Evolutionary conservation across 2,329 filamentous ascomycete species (phyloP), one percentile per base, ranked within the genome.

Genomic region (Ascocoryne sarcoides): DNA sequence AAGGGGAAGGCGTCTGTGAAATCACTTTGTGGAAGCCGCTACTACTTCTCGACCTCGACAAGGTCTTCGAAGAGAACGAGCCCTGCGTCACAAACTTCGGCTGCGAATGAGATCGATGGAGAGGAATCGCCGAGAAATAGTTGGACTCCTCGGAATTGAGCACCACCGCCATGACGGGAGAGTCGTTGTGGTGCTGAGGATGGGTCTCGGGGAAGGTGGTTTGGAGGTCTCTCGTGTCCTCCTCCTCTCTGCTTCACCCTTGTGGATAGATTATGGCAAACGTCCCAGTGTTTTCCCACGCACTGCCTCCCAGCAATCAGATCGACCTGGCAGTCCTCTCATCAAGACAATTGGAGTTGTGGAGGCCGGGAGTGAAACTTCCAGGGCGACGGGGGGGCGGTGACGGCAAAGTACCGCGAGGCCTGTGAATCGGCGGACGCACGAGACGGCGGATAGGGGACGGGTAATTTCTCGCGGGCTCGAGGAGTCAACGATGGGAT

Each of bases 91-190:
- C 58, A 40, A 80, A 76, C 50, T 71, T 75, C 37, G 70, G 66
- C 50, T 78, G 73, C 3, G 76, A 80, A 48, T 77, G 73, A 10
- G 76, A 79, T 44, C 76, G 71, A 48, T 70, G 71, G 51, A 80
- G 58, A 17, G 67, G 59, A 36, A 71, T 66, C 12, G 72, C 62
- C 32, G 67, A 65, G 60, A 79, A 80, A 57, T 72, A 73, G 51
- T 64, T 65, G 48, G 63, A 69, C 53, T 80, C 75, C 53, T 79
- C 75, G 12, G 73, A 55, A 43, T 51, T 57, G 28, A 60, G 50
- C 33, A 60, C 57, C 18, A 59, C 53, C 32, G 58, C 58, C 57
- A 60, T 60, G n/a, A n/a, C n/a, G n/a, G n/a, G n/a, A n/a, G n/a
- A n/a, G n/a, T 37, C 34, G 7, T 26, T 7, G 23, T 26, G 23